Base-by-base conservation (phyloP, 441 rosid species). In the Manihot esculenta region DNA sequence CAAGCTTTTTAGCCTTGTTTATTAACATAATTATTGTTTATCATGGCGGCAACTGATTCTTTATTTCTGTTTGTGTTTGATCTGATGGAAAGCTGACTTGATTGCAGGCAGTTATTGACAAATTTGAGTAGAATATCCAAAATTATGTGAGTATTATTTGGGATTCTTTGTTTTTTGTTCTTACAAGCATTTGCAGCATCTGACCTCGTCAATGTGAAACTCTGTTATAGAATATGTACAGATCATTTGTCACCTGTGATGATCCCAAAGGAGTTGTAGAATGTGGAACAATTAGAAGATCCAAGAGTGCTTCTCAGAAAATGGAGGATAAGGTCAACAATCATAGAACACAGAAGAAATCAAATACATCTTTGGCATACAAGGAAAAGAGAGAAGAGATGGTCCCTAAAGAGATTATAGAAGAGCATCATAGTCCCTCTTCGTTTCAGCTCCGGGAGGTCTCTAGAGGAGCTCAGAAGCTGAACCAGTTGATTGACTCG, bases 221-320 rank as follows among this genome's bases (percentile, higher is more conserved):
- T 62, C 54, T 70, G 53, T 67, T 23, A 41, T 70, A 85, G 88
- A 80, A 85, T 67, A 94, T 94, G 99, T 94, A 88, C 74, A 90
- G 89, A 86, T 83, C 98, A 72, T 94, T 92, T 65, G 81, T 89
- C 78, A 87, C 87, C 35, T 94, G 99, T 74, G 89, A 88, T 79
- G 99, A 92, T 85, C 87, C 96, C 17, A 84, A 84, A 77, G 97
- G 94, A 57, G 93, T 90, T 62, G 91, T 92, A 11, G 97, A 94
- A 69, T 85, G 92, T 81, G 88, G 93, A 81, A 78, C 89, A 59
- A 78, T 90, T 56, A 89, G 87, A 83, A 90, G 74, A 81, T 84
- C 84, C 82, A 84, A 82, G 78, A 74, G 69, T 48, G 38, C 74
- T 56, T 80, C 82, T 63, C 83, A 54, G 6, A 85, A 74, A 68